Evolutionary conservation across 192 early-diverging fungal species (phyloP), one percentile per base, ranked within the genome.

Genomic region (Haplosporangium gracile): DNA sequence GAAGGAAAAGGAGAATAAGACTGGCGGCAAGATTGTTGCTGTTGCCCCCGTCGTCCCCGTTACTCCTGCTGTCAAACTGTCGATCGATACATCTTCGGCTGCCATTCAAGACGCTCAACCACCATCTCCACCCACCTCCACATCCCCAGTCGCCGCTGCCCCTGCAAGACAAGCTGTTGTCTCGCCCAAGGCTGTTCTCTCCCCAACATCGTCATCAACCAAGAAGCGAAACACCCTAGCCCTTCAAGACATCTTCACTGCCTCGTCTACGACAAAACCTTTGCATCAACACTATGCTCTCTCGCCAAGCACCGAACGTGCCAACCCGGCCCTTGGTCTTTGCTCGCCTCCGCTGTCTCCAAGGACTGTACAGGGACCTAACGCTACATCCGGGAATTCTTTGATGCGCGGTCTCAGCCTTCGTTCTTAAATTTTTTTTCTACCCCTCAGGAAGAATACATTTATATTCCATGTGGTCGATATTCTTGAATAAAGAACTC

Each of bases 241-340:
- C 11, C 38, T 86, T 9, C 84, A 86, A 43, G 79, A 86, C 5
- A 77, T 86, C 75, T 86, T 86, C 55, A 70, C 68, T 18, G 63
- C 74, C 11, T 49, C 72, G 15, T 68, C 75, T 2, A 16, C 77
- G 5, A 70, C 71, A 13, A 60, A 84, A 47, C 77, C 60, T 20
- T 53, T 72, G 26, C 76, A 76, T 26, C 43, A 74, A 34, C 82
- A 84, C 43, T 77, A 77, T 42, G 39, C 72, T 22, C 70, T 32
- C 32, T 77, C 81, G 5, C 75, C 75, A 5, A 82, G 74, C 45
- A 49, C 53, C 6, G 70, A 79, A 72, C 76, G 77, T 39, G 82
- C 82, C 9, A 49, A 84, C 47, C 82, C 82, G 18, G 55, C 82
- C 20, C 36, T 84, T 57, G 82, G 82, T 26, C 71, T 84, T 15